Conservation (phyloP, 192 early-diverging fungal species). For the Podila verticillata region DNA sequence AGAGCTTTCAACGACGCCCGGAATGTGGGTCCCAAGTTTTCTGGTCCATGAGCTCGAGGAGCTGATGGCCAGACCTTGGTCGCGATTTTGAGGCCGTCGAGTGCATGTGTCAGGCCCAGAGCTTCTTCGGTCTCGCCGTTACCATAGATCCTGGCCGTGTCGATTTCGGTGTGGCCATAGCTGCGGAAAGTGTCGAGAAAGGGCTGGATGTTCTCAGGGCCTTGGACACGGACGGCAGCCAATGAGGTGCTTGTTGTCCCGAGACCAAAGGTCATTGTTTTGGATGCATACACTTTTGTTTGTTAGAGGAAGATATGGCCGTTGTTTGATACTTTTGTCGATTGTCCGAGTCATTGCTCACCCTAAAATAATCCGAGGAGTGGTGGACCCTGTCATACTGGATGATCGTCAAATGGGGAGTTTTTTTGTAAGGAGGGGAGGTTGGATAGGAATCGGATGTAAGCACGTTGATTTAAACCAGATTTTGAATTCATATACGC, state of each 20-base stretch:
- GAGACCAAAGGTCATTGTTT: conserved; percentile 47
- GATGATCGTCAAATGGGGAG: too few relatives aligned
- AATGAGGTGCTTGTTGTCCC: background rate
- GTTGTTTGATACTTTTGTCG: too few relatives aligned
- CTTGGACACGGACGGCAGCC: conserved; percentile 18
- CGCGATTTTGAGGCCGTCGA: conserved; percentile 53
- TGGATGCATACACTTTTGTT: background rate
- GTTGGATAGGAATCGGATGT: too few relatives aligned
- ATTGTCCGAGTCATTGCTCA: too few relatives aligned
- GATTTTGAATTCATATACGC: too few relatives aligned
- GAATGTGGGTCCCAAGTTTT: conserved; percentile 30
- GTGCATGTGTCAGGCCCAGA: background rate
- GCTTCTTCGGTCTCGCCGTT: conserved; percentile 57
- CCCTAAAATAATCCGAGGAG: too few relatives aligned
- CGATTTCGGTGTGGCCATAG: conserved; percentile 30
- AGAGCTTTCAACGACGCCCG: conserved; percentile 60
- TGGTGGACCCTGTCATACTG: too few relatives aligned
- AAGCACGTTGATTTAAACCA: too few relatives aligned
- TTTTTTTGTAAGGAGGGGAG: too few relatives aligned
- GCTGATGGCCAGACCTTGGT: conserved; percentile 66
- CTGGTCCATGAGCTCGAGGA: conserved; percentile 53
- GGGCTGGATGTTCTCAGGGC: conserved; percentile 16
- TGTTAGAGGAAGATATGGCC: too few relatives aligned
- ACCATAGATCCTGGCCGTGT: conserved; percentile 58
- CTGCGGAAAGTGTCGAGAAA: conserved; percentile 20